These are phyloP conservation scores for Amanita muscaria DNA, from an alignment of 768 basidiomycete species.

Conservation along the genomic window DNA sequence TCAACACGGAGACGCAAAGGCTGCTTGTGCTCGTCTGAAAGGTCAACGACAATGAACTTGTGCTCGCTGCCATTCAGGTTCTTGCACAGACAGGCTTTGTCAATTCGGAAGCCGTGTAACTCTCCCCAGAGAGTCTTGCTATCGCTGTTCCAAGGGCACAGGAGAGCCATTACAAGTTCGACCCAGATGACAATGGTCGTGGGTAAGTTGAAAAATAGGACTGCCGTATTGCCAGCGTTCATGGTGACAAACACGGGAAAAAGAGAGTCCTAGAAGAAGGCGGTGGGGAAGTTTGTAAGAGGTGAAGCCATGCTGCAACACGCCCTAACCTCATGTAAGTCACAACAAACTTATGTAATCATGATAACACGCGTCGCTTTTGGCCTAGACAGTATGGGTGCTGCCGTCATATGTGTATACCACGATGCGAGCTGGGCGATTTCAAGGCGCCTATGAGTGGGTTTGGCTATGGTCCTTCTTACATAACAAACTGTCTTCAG, in stretches of 20 bases:
- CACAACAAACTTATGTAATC: no score
- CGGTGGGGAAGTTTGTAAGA: no score
- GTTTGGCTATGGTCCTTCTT: conserved; percentile 89
- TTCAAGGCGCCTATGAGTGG: conserved; percentile 99
- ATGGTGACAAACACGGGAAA: no score
- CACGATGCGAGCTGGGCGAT: conserved; percentile 78
- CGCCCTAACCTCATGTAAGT: no score
- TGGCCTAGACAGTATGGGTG: no score
- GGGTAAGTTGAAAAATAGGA: background rate
- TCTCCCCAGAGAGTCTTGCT: background rate
- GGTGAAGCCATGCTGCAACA: no score
- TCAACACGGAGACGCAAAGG: no score
- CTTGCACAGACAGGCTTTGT: background rate
- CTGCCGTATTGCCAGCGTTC: background rate
- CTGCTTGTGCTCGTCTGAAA: no score
- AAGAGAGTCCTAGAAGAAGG: no score
- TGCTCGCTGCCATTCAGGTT: background rate
- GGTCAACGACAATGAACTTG: no score
- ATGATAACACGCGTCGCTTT: no score
- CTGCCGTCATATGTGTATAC: conserved; percentile 98
- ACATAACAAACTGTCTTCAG: conserved; percentile 74
- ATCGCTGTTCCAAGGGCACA: background rate
- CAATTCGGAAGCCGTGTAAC: background rate
- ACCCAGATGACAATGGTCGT: background rate
- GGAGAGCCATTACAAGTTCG: background rate